Conservation (phyloP, 2,329 filamentous ascomycete genomes). For the Ceratocystis smalleyi region DNA sequence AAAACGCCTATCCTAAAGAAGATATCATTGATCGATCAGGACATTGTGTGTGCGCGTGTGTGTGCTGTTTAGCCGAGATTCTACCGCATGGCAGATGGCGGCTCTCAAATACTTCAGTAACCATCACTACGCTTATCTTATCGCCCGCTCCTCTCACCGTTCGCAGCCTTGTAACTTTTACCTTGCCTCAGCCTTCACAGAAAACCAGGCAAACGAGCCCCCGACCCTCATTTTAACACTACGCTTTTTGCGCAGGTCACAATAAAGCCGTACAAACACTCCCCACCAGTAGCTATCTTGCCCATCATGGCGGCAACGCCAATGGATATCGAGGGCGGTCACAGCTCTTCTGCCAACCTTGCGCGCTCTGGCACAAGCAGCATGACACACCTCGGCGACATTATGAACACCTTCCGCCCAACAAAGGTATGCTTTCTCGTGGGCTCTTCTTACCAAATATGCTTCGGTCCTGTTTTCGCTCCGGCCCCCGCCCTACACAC, state of each 20-base stretch:
- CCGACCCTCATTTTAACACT: not conserved
- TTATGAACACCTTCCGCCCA: conserved; percentile 63
- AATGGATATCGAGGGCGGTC: conserved; percentile 41
- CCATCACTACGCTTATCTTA: not conserved
- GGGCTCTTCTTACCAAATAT: too few relatives aligned
- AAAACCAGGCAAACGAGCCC: not conserved
- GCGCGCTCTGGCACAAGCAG: conserved; percentile 32
- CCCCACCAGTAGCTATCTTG: not conserved
- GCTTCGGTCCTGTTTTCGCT: too few relatives aligned
- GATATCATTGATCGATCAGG: too few relatives aligned
- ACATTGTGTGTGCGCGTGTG: too few relatives aligned
- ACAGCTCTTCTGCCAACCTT: conserved; percentile 34
- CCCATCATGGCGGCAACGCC: conserved; percentile 35
- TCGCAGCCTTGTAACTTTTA: not conserved
- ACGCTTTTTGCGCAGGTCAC: not conserved
- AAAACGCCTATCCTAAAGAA: too few relatives aligned
- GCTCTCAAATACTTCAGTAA: not conserved
- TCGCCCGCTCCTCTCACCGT: not conserved
- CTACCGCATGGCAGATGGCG: not conserved
- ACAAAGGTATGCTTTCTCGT: conserved; percentile 44
- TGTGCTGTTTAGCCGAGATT: too few relatives aligned
- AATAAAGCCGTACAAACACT: not conserved
- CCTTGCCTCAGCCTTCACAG: not conserved
- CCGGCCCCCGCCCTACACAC: not conserved
- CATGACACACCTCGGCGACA: conserved; percentile 57